Percentiles rank a stretch among this genome's conserved stretches.
These are phyloP conservation scores for Hydrangea macrophylla DNA, from an alignment of 148 eudicot genomes.

Conservation along the genomic window DNA sequence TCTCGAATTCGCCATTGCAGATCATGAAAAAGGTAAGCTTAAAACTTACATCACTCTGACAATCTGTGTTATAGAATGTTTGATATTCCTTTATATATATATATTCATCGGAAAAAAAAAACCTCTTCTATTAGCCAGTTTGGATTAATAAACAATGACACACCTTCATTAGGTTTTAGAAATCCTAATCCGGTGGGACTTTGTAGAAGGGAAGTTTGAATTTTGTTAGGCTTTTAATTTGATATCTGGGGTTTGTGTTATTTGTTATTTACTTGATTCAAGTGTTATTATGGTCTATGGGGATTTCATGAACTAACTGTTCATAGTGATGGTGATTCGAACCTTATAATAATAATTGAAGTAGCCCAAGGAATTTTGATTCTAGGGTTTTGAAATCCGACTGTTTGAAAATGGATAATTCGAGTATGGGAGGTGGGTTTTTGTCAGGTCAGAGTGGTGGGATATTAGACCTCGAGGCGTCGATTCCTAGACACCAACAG, in stretches of 20 bases:
- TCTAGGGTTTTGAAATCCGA: neutral
- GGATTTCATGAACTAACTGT: too few species aligned
- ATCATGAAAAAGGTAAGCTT: neutral
- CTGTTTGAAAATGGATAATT: constrained; percentile 26
- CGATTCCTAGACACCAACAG: constrained; percentile 24
- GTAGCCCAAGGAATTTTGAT: constrained; percentile 1
- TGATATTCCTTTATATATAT: neutral
- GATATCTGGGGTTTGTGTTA: neutral
- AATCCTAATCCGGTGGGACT: neutral
- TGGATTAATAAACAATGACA: too few species aligned
- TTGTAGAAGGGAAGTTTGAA: neutral
- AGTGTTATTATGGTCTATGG: constrained; percentile 6
- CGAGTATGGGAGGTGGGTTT: constrained; percentile 32
- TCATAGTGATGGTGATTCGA: neutral
- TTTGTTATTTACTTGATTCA: neutral
- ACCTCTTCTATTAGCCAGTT: neutral
- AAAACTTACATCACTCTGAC: neutral
- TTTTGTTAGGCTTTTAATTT: neutral
- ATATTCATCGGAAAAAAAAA: neutral
- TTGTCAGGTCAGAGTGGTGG: constrained; percentile 37
- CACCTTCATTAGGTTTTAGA: neutral
- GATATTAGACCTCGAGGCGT: constrained; percentile 34
- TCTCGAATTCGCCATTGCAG: neutral
- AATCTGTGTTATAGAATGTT: neutral
- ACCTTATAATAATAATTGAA: neutral